Evolutionary conservation across 192 early-diverging fungal genomes (phyloP).

Genomic region (Oehlia diaphana): DNA sequence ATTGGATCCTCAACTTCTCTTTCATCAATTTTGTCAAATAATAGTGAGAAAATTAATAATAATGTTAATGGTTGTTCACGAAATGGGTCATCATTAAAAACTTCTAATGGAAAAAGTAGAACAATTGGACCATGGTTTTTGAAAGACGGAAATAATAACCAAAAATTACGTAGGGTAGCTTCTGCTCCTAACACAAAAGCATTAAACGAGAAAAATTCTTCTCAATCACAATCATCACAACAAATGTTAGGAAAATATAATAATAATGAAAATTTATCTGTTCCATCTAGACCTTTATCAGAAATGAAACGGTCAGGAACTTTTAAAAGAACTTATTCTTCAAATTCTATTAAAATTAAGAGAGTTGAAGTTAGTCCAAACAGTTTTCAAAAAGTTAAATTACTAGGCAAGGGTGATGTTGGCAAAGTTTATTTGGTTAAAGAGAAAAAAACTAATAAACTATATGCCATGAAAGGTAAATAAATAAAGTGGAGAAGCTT

Average conservation of each 20-base stretch:
- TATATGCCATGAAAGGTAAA: slow-evolving; percentile 95
- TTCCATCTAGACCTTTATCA: slow-evolving; percentile 31
- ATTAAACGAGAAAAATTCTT: slow-evolving; percentile 34
- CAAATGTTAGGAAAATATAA: slow-evolving; percentile 10
- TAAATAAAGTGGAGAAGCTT: neutral
- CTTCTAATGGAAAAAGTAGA: neutral
- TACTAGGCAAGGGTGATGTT: slow-evolving; percentile 97
- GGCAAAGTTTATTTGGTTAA: slow-evolving; percentile 95
- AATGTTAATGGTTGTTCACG: slow-evolving; percentile 12
- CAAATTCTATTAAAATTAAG: slow-evolving; percentile 78
- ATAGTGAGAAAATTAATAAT: neutral
- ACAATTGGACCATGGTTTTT: slow-evolving; percentile 24
- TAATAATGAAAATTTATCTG: slow-evolving; percentile 24
- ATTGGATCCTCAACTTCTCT: slow-evolving; percentile 12
- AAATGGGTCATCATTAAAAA: slow-evolving; percentile 16
- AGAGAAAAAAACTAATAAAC: slow-evolving; percentile 73
- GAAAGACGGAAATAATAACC: slow-evolving; percentile 7
- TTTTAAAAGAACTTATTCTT: slow-evolving; percentile 79
- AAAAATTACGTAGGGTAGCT: slow-evolving; percentile 41
- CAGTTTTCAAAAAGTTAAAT: slow-evolving; percentile 83
- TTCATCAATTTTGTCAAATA: slow-evolving; percentile 21
- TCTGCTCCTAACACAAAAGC: slow-evolving; percentile 52
- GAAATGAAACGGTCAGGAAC: slow-evolving; percentile 39
- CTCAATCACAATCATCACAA: slow-evolving; percentile 34
- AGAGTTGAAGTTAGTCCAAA: slow-evolving; percentile 82